A percentile compares a stretch with the other conserved stretches of the same genome.
These are phyloP conservation scores for Bipolaris oryzae DNA, from an alignment of 2,329 filamentous ascomycete genomes.

Conservation along the genomic window DNA sequence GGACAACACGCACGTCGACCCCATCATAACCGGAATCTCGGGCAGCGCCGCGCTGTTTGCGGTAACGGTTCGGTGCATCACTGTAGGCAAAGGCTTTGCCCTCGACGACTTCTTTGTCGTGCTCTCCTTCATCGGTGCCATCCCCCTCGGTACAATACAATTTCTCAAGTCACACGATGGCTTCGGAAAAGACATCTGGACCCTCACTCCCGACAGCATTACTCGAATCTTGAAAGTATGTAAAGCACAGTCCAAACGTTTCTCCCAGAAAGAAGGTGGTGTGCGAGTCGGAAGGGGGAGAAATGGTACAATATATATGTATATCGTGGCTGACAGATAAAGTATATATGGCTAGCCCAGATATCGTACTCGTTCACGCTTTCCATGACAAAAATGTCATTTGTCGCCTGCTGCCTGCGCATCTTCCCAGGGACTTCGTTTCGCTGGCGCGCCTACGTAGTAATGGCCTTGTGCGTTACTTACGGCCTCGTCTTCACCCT, in stretches of 20 bases:
- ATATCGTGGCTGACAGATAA: background rate
- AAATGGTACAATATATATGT: no score
- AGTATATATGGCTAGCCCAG: slow-evolving; percentile 29
- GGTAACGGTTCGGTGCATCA: slow-evolving; percentile 33
- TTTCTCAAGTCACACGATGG: slow-evolving; percentile 36
- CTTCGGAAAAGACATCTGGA: slow-evolving; percentile 60
- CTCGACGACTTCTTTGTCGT: slow-evolving; percentile 21
- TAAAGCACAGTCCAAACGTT: no score
- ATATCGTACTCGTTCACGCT: slow-evolving; percentile 35
- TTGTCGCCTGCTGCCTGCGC: slow-evolving; percentile 34
- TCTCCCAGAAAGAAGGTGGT: no score
- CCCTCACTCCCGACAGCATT: slow-evolving; percentile 42
- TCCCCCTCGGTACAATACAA: slow-evolving; percentile 21
- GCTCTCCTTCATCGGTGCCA: slow-evolving; percentile 11
- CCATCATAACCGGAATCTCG: slow-evolving; percentile 29
- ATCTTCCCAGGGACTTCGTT: slow-evolving; percentile 33
- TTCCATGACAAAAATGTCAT: slow-evolving; percentile 28
- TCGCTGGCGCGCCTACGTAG: slow-evolving; percentile 22
- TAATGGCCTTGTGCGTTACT: slow-evolving; percentile 7
- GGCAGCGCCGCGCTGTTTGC: slow-evolving; percentile 32
- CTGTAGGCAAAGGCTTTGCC: slow-evolving; percentile 10
- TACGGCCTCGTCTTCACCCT: slow-evolving; percentile 29
- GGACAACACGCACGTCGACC: slow-evolving; percentile 41
- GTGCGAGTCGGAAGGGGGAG: no score
- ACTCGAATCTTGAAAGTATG: slow-evolving; percentile 8